Conservation (phyloP, 352 stramenopile genomes). For the Pythium plurisporium region DNA sequence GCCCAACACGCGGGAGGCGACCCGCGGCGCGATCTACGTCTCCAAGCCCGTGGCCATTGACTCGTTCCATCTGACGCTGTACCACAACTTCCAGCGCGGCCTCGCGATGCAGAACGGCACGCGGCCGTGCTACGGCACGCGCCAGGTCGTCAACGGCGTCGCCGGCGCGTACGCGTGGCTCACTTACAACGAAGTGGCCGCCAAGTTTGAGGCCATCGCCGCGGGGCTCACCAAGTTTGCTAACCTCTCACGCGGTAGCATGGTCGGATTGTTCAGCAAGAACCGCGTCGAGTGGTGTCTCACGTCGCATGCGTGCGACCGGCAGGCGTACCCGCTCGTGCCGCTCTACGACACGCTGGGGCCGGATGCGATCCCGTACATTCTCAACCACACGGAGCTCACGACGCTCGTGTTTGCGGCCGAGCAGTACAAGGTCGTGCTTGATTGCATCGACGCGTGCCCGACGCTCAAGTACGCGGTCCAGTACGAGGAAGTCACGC, state of each 20-base stretch:
- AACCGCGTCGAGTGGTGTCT: slow-evolving; percentile 69
- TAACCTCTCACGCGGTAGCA: slow-evolving; percentile 32
- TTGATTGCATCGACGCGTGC: slow-evolving; percentile 40
- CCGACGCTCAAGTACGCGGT: slow-evolving; percentile 47
- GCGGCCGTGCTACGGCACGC: slow-evolving; percentile 51
- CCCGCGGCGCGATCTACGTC: slow-evolving; percentile 17
- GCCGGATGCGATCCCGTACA: slow-evolving; percentile 57
- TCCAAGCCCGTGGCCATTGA: slow-evolving; percentile 22
- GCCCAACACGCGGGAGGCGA: slow-evolving; percentile 12
- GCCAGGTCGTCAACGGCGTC: slow-evolving; percentile 28
- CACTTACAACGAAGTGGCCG: slow-evolving; percentile 52
- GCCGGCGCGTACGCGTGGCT: slow-evolving; percentile 49
- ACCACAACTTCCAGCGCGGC: slow-evolving; percentile 40
- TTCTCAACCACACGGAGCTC: slow-evolving; percentile 75
- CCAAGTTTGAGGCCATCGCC: slow-evolving; percentile 34
- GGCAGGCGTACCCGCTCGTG: slow-evolving; percentile 64
- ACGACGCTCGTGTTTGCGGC: slow-evolving; percentile 43
- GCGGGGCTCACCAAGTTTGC: slow-evolving; percentile 35
- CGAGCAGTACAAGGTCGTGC: no score
- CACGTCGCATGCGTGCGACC: slow-evolving; percentile 53
- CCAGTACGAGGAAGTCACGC: slow-evolving; percentile 44
- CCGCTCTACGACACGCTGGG: slow-evolving; percentile 84
- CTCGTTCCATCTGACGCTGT: slow-evolving; percentile 43
- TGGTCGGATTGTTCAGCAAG: slow-evolving; percentile 65
- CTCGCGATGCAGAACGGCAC: slow-evolving; percentile 41